Base-by-base conservation (phyloP, 768 basidiomycete species). In the Arthromyces matolae region DNA sequence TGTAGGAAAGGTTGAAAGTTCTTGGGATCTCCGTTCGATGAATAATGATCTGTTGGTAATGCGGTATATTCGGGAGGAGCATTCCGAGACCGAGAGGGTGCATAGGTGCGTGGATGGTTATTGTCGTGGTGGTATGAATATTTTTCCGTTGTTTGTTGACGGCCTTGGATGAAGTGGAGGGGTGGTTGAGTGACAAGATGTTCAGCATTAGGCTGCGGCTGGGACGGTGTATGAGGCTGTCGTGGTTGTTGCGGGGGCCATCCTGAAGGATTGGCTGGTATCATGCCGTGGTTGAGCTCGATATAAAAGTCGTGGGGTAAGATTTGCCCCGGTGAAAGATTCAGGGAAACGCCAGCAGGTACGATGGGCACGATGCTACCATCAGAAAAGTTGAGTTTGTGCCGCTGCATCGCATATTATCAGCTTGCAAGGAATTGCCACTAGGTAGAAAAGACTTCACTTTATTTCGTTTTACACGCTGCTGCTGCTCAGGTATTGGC, bases 321-420 rank as follows among this genome's bases (percentile, higher is more conserved):
- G 29, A 83, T 66, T 62, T 83, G 78, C 10, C 81, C 81, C 12
- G 80, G 81, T 5, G 68, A 64, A 18, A 83, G 67, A 47, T 76
- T 77, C 20, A 80, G 60, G 25, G 77, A 72, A 31, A 75, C 64
- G n/a, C 71, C 75, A 36, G 60, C 42, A 18, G 67, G 67, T 9
- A 67, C 66, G 42, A 64, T 64, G 18, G 65, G 66, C 16, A 53
- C 48, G 24, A 46, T 42, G 9, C 45, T 44, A 23, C 25, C 23
- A 10, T 52, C 42, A 13, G 50, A 45, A 8, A 38, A 29, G 16
- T 52, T 34, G 22, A 40, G 51, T 24, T 25, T 41, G 33, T 45
- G 50, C 12, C 29, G 27, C 36, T 32, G 34, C 41, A 47, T 27
- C 16, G 42, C 14, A 31, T 16, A 9, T 28, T n/a, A 43, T 47